These are phyloP conservation scores for Neurospora sp. DNA, from an alignment of 495 filamentous ascomycete species.

Conservation along the genomic window DNA sequence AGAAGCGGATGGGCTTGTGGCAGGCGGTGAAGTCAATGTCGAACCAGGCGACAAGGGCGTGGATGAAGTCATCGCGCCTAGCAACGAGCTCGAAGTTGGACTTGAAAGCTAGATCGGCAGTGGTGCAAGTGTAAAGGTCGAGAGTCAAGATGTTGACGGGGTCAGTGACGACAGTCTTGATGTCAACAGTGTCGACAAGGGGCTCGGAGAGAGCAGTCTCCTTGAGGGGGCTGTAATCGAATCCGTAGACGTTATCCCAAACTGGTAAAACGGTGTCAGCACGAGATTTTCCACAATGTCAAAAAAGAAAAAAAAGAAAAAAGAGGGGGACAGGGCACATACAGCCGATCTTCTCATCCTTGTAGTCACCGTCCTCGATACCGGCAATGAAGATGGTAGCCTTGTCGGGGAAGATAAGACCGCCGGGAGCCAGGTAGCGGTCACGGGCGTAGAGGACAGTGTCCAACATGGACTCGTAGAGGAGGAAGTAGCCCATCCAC, in stretches of 20 bases:
- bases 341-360: conserved; percentile 61
- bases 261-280: conserved; percentile 34
- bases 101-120: conserved; percentile 56
- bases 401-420: conserved; percentile 86
- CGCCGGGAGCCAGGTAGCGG: conserved; percentile 62
- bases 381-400: conserved; percentile 78
- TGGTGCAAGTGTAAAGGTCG: conserved; percentile 59
- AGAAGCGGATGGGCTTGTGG: conserved; percentile 77
- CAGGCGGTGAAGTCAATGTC: conserved; percentile 96
- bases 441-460: conserved; percentile 85
- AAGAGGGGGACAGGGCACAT: conserved; percentile 9
- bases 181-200: conserved; percentile 59
- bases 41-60: conserved; percentile 96
- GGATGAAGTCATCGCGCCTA: conserved; percentile 80
- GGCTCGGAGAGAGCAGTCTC: conserved; percentile 62
- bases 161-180: conserved; percentile 69
- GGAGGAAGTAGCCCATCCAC: conserved; percentile 94
- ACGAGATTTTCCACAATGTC: neutral
- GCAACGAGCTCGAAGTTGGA: conserved; percentile 55
- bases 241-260: conserved; percentile 78
- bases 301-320: too few species aligned
- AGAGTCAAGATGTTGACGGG: conserved; percentile 56
- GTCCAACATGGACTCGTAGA: conserved; percentile 94
- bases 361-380: conserved; percentile 77
- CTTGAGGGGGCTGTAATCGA: conserved; percentile 63